phyloP scores from a whole-genome alignment of 2,329 filamentous ascomycete species.

The Hypoxylon rubiginosum region DNA sequence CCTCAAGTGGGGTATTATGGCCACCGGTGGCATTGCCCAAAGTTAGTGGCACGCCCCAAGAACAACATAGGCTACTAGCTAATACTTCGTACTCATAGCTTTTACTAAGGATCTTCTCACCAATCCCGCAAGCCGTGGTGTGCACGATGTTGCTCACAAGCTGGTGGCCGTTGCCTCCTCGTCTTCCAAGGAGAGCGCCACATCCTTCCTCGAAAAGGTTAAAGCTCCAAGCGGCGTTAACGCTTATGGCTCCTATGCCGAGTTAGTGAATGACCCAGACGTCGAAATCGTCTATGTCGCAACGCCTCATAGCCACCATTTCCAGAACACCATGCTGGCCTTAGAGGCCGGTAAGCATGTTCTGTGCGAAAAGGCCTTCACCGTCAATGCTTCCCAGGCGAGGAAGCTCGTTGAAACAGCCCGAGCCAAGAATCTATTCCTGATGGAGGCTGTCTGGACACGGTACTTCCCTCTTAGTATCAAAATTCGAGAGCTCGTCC shows the following conservation, averaged over 20 bases:
- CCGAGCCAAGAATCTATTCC: slow-evolving; percentile 77
- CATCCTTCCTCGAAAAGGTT: slow-evolving; percentile 78
- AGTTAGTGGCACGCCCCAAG: slow-evolving; percentile 58
- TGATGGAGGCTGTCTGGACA: slow-evolving; percentile 94
- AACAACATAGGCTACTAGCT: slow-evolving; percentile 14
- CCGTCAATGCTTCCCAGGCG: slow-evolving; percentile 83
- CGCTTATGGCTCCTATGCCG: slow-evolving; percentile 84
- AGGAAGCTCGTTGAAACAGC: slow-evolving; percentile 80
- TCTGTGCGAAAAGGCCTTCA: slow-evolving; percentile 91
- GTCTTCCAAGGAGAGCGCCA: slow-evolving; percentile 75
- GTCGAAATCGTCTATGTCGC: slow-evolving; percentile 91
- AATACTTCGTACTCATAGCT: slow-evolving; percentile 52
- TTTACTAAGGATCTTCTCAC: slow-evolving; percentile 84
- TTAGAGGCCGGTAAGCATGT: slow-evolving; percentile 88
- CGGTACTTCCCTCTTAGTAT: slow-evolving; percentile 88
- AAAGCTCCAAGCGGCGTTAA: slow-evolving; percentile 76
- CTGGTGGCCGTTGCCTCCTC: slow-evolving; percentile 86
- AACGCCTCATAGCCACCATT: slow-evolving; percentile 93
- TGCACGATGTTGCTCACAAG: slow-evolving; percentile 80
- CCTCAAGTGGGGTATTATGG: slow-evolving; percentile 72
- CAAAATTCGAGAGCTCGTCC: slow-evolving; percentile 76
- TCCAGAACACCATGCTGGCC: slow-evolving; percentile 89
- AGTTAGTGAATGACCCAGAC: slow-evolving; percentile 81
- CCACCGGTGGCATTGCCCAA: slow-evolving; percentile 71
- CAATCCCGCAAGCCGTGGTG: slow-evolving; percentile 77